Evolutionary conservation across 164 flowering plant species (phyloP).

Genomic region (Piper betle): DNA sequence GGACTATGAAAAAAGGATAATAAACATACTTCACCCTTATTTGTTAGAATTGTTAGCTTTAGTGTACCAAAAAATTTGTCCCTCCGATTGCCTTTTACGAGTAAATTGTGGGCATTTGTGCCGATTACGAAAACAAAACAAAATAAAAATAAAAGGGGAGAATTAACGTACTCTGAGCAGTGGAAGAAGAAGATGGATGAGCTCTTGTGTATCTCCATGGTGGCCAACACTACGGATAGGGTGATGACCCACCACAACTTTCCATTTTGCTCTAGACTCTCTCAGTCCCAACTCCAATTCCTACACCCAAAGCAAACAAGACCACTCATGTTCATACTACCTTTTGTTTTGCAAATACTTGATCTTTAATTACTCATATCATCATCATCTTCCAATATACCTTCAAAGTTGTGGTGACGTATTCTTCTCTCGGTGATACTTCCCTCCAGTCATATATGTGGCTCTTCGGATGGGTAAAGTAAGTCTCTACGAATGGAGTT

Average conservation of each 20-base stretch:
- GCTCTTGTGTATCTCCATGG: conserved; percentile 52
- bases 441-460: conserved; percentile 21
- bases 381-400: not conserved
- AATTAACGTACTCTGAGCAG: conserved; percentile 32
- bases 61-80: too few species aligned
- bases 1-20: too few species aligned
- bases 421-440: conserved; percentile 9
- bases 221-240: conserved; percentile 42
- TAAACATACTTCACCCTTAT: too few species aligned
- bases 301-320: conserved; percentile 11
- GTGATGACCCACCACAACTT: conserved; percentile 66
- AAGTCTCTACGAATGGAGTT: conserved; percentile 14
- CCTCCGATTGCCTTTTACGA: too few species aligned
- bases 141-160: too few species aligned
- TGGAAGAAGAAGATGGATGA: conserved; percentile 34
- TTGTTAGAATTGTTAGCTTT: too few species aligned
- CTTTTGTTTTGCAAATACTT: too few species aligned
- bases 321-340: too few species aligned
- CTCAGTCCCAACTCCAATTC: conserved; percentile 39
- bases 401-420: conserved; percentile 10
- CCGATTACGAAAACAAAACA: too few species aligned
- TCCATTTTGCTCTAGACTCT: conserved; percentile 52
- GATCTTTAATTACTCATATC: not conserved
- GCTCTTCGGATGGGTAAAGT: conserved; percentile 8
- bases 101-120: too few species aligned